A percentile compares a stretch with the other conserved stretches of the same genome.
phyloP scores from a whole-genome alignment of 2,329 filamentous ascomycete genomes.

The Colletotrichum sp. region DNA sequence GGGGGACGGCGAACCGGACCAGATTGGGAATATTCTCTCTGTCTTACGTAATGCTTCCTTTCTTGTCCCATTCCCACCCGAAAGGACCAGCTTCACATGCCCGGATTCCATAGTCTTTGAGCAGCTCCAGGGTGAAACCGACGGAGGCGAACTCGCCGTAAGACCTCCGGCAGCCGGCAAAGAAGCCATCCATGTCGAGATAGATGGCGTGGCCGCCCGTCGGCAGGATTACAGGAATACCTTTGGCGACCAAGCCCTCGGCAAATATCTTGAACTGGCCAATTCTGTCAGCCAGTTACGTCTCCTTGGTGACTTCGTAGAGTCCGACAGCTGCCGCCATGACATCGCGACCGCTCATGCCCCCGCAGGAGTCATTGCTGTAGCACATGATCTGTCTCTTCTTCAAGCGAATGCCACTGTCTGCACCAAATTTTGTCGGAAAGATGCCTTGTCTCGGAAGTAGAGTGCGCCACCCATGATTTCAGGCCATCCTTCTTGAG shows the following conservation, averaged over 20 bases:
- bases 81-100: background rate
- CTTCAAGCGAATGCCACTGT: background rate
- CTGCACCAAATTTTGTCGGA: background rate
- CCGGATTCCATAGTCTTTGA: background rate
- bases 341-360: background rate
- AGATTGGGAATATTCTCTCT: background rate
- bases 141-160: background rate
- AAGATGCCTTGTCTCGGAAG: background rate
- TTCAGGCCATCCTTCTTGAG: constrained; percentile 28
- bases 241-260: background rate
- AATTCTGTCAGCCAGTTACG: background rate
- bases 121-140: background rate
- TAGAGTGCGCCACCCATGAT: constrained; percentile 25
- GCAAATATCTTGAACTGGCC: background rate
- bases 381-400: background rate
- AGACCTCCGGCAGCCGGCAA: background rate
- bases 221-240: background rate
- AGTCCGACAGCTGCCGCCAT: background rate
- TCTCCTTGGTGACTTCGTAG: background rate
- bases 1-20: background rate
- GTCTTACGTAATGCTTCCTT: background rate
- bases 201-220: background rate
- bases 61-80: background rate
- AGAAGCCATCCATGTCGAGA: background rate
- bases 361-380: background rate